phyloP scores from a whole-genome alignment of 2,329 filamentous ascomycete genomes.

The Pseudogymnoascus sp. region DNA sequence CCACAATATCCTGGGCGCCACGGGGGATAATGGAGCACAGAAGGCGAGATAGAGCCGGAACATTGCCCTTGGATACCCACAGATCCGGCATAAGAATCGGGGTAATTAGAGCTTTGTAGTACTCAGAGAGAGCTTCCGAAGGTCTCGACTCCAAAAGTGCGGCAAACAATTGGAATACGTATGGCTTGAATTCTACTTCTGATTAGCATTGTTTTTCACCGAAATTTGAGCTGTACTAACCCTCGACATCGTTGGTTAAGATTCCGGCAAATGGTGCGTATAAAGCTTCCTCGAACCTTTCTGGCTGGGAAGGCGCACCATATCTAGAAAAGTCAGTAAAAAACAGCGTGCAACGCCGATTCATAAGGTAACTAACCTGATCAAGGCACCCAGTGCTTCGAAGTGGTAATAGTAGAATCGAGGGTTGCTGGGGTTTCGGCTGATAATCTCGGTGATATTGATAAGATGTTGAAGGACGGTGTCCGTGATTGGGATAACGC shows the following conservation, averaged over 20 bases:
- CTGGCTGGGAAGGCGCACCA: conserved; percentile 60
- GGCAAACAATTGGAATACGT: conserved; percentile 91
- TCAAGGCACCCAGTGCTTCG: conserved; percentile 83
- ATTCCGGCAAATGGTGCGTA: conserved; percentile 79
- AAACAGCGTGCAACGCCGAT: not conserved
- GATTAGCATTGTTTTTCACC: conserved; percentile 26
- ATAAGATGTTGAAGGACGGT: conserved; percentile 76
- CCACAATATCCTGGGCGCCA: conserved; percentile 62
- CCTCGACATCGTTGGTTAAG: conserved; percentile 72
- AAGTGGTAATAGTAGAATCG: conserved; percentile 99
- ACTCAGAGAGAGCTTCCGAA: conserved; percentile 65
- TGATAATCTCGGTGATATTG: conserved; percentile 84
- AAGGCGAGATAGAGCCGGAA: conserved; percentile 81
- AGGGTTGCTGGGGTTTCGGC: conserved; percentile 92
- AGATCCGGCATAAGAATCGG: conserved; percentile 73
- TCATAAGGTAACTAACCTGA: conserved; percentile 44
- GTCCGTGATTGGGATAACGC: conserved; percentile 65
- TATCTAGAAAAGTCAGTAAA: conserved; percentile 36
- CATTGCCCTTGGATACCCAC: conserved; percentile 90
- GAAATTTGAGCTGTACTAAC: conserved; percentile 34
- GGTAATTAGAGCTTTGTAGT: conserved; percentile 70
- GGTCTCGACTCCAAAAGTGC: conserved; percentile 83
- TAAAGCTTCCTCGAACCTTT: conserved; percentile 69
- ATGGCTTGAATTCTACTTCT: conserved; percentile 76
- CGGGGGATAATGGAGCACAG: conserved; percentile 77